Base-by-base conservation (phyloP, 371 early-diverging fungal genomes). In the Mucor saturninus region DNA sequence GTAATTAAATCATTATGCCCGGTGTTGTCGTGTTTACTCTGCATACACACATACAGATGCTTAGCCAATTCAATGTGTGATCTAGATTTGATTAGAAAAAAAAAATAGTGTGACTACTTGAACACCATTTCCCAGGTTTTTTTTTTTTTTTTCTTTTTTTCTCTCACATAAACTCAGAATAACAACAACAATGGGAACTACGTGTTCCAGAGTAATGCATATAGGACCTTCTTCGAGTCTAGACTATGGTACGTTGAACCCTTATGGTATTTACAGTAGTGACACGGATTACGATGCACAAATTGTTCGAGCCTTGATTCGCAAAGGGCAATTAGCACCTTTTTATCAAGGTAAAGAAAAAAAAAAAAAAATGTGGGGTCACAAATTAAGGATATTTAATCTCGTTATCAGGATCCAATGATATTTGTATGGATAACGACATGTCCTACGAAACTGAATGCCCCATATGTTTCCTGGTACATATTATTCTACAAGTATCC, bases 391-490 rank as follows among this genome's bases (percentile, higher is more conserved):
- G 30, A 50, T 11, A 30, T 14, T 26, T 30, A 30, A 10, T 30
- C 11, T 30, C 5, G 9, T 6, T 28, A 50, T 15, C 30, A 63
- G 67, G 68, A 8, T 15, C 51, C n/a, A 45, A 14, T 52, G 62
- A 67, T 45, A 30, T 71, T 72, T 51, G 78, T 78, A 59, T 71
- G 5, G 37, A 51, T 35, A 51, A 68, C 29, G 56, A 61, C 11
- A 6, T 61, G 29, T 29, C 35, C 2, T 61, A 51, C 21, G 76
- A 78, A 21, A 82, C 86, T 51, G 96, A 95, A 71, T 95, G 95
- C 62, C 96, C 96, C 1, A 95, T 95, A 56, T 95, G 96, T 61
- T 95, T 95, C 65, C 73, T 95, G 85, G 91, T 91, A 81, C 1
- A 21, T 21, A 0, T 21, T 1, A 21, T 21, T 21, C 21, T 21